These are phyloP conservation scores for Nymphaea colorata DNA, from an alignment of 164 flowering plant genomes.

Conservation along the genomic window DNA sequence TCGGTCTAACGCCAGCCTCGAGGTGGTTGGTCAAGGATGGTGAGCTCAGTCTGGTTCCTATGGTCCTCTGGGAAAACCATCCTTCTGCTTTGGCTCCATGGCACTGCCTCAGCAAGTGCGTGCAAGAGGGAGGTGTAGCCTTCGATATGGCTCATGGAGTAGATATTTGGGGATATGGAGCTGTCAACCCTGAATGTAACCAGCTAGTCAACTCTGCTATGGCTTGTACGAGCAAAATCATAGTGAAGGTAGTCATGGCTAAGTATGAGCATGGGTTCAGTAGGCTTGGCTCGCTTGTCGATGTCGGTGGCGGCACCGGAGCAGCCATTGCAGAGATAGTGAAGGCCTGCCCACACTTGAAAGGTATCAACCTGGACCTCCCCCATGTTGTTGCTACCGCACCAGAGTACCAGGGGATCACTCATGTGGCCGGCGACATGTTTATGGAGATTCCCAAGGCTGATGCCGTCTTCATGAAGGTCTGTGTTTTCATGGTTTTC, in stretches of 20 bases:
- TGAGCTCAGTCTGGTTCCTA: slow-evolving; percentile 15
- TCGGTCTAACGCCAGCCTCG: slow-evolving; percentile 20
- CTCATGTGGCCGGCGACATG: slow-evolving; percentile 2
- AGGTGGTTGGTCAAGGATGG: slow-evolving; percentile 19
- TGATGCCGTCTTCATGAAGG: slow-evolving; percentile 37
- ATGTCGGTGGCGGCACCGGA: slow-evolving; percentile 10
- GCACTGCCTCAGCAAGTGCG: slow-evolving; percentile 21
- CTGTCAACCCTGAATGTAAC: not conserved
- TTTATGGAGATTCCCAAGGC: slow-evolving; percentile 11
- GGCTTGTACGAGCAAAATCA: slow-evolving; percentile 6
- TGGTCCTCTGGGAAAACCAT: slow-evolving; percentile 18
- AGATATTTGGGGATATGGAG: not conserved
- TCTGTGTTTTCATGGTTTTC: not conserved
- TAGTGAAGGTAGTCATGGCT: slow-evolving; percentile 1
- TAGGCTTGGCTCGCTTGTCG: slow-evolving; percentile 5
- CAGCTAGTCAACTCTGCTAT: slow-evolving; percentile 7
- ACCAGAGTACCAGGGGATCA: not conserved
- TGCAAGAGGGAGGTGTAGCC: slow-evolving; percentile 25
- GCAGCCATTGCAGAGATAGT: slow-evolving; percentile 5
- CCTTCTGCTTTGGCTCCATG: slow-evolving; percentile 16
- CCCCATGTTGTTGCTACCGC: slow-evolving; percentile 9
- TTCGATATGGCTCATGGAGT: slow-evolving; percentile 30
- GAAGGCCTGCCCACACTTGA: slow-evolving; percentile 3
- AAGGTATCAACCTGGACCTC: slow-evolving; percentile 6
- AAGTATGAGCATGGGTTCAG: slow-evolving; percentile 1